Evolutionary conservation across 805 yeast species (phyloP), one percentile per base, ranked within the genome.

Genomic region (Candida endomychidarum): DNA sequence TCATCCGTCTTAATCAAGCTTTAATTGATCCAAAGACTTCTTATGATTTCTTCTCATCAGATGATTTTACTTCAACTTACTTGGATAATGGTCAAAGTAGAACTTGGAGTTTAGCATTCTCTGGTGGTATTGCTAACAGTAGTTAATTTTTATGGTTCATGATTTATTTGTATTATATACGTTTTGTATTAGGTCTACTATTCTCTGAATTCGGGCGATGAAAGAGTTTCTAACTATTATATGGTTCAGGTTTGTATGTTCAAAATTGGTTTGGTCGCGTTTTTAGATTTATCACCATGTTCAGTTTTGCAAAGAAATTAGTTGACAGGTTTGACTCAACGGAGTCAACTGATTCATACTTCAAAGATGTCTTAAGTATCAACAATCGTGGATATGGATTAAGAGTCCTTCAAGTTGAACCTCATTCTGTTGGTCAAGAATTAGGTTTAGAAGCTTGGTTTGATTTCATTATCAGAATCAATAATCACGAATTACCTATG

Each of bases 391-490:
- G 75, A 2, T 60, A 66, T 44, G 75, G 59, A 3, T 59, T 69
- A 37, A 52, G 75, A 19, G 65, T 69, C 8, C 39, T 60, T 34
- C 54, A 54, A n/a, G 72, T 69, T 14, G 56, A 47, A 6, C 72
- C 74, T 8, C 66, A 63, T 19, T 65, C 72, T 4, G 16, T 45
- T 9, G 74, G 66, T 0, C 61, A 60, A 31, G 44, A 45, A 21
- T 42, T 50, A 2, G 72, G 71, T 2, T 58, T 93, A 20, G 95
- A 89, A 60, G 72, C 93, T 8, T 84, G 87, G 78, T 93, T 91
- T 55, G 99, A 91, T 58, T 91, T 74, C 57, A 78, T 91, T 24
- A 73, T 88, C n/a, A 83, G 85, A 1, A 67, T 89, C 41, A 86
- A 91, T 51, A 87, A 86, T 32, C 82, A 77, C 47, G 85, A 83